Conservation (phyloP, 148 eudicot genomes). For the Amaranthus hypochondriacus region DNA sequence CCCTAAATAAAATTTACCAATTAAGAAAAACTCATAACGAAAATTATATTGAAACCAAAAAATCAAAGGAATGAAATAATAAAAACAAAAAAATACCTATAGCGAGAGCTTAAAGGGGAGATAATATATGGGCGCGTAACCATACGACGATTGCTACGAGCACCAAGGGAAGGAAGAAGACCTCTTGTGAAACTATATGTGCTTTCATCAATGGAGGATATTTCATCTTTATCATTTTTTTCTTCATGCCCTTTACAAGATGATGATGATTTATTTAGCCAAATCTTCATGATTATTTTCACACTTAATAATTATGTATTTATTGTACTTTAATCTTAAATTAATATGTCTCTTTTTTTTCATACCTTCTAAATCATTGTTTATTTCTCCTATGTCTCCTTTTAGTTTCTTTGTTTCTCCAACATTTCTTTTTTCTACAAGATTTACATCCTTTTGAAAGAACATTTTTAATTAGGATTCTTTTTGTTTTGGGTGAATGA, state of each 20-base stretch:
- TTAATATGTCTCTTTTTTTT: background rate
- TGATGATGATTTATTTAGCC: background rate
- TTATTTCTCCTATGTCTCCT: background rate
- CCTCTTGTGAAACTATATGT: constrained; percentile 40
- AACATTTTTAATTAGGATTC: background rate
- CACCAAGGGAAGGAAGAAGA: constrained; percentile 75
- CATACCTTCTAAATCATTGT: background rate
- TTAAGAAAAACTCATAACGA: background rate
- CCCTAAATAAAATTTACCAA: background rate
- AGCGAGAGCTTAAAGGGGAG: constrained; percentile 48
- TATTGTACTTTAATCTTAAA: background rate
- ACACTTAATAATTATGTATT: background rate
- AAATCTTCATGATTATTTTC: background rate
- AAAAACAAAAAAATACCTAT: constrained; percentile 33
- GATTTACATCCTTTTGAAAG: no score
- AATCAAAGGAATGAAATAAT: background rate
- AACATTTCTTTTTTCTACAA: background rate
- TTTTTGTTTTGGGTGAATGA: background rate
- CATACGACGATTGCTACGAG: constrained; percentile 36
- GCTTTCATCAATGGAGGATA: constrained; percentile 32
- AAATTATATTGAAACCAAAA: background rate
- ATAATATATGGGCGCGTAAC: constrained; percentile 36
- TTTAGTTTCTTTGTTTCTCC: background rate
- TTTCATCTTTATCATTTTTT: background rate
- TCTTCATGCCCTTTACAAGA: background rate